Evolutionary conservation across 148 eudicot species (phyloP).

Genomic region (Rhododendron kiyosumense): DNA sequence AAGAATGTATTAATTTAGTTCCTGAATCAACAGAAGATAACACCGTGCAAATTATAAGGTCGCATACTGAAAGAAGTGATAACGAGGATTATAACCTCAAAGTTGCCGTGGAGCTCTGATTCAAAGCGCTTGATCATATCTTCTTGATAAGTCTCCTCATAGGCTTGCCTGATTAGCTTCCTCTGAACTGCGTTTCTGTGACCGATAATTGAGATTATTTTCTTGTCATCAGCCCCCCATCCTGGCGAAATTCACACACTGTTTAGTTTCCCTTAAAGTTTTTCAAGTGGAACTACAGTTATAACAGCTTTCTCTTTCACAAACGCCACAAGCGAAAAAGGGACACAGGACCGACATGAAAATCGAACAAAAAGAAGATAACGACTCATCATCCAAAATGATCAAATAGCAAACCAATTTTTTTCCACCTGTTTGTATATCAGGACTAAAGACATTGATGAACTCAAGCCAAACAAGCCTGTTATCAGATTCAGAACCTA

Average conservation of each 20-base stretch:
- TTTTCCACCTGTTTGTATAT: background rate
- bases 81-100: slow-evolving; percentile 39
- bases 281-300: background rate
- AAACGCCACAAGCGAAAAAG: background rate
- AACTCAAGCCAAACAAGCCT: background rate
- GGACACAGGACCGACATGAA: background rate
- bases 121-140: slow-evolving; percentile 54
- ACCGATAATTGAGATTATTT: slow-evolving; percentile 45
- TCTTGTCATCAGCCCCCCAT: slow-evolving; percentile 76
- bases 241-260: slow-evolving; percentile 22
- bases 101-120: slow-evolving; percentile 56
- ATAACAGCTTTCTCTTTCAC: background rate
- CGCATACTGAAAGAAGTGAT: no score
- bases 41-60: background rate
- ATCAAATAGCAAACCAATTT: background rate
- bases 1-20: background rate
- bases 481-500: no score
- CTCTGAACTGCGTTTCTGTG: slow-evolving; percentile 60
- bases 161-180: slow-evolving; percentile 51
- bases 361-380: background rate
- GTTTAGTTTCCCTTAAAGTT: background rate
- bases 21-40: background rate
- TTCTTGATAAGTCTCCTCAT: slow-evolving; percentile 47
- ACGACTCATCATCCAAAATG: background rate
- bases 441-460: no score